phyloP scores from a whole-genome alignment of 75 land plant genomes.

The Pseudotsuga menziesii region DNA sequence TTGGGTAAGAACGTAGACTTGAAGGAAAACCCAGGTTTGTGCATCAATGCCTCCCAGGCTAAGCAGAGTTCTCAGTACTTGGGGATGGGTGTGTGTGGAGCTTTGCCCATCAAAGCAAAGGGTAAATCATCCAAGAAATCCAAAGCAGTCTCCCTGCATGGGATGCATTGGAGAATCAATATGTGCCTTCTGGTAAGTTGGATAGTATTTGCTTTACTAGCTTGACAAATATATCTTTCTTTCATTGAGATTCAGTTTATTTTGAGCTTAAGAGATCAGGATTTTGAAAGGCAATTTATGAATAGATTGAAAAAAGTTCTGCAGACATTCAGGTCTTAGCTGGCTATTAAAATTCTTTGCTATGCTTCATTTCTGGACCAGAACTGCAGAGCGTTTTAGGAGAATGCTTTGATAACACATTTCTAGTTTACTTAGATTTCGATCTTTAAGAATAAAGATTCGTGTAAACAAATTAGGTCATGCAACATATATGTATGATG shows the following conservation, averaged over 20 bases:
- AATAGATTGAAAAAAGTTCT: neutral
- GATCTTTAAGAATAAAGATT: neutral
- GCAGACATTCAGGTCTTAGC: neutral
- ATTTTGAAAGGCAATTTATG: neutral
- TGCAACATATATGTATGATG: no score
- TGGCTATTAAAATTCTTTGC: neutral
- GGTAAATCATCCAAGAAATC: conserved; percentile 1
- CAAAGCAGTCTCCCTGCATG: neutral
- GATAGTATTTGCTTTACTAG: neutral
- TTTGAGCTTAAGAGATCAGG: neutral
- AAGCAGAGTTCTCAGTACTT: conserved; percentile 9
- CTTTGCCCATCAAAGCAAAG: neutral
- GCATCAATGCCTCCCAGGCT: conserved; percentile 30
- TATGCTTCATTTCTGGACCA: neutral
- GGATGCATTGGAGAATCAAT: neutral
- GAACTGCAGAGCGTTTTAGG: no score
- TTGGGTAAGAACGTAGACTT: conserved; percentile 70
- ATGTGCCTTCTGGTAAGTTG: conserved; percentile 3
- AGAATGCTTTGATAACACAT: neutral
- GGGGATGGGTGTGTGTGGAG: conserved; percentile 37
- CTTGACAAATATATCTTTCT: neutral
- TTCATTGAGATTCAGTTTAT: neutral
- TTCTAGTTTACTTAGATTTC: neutral
- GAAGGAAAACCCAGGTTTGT: conserved; percentile 64
- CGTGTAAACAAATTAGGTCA: no score